Base-by-base conservation (phyloP, 805 yeast species). In the Kazachstania psychrophila region DNA sequence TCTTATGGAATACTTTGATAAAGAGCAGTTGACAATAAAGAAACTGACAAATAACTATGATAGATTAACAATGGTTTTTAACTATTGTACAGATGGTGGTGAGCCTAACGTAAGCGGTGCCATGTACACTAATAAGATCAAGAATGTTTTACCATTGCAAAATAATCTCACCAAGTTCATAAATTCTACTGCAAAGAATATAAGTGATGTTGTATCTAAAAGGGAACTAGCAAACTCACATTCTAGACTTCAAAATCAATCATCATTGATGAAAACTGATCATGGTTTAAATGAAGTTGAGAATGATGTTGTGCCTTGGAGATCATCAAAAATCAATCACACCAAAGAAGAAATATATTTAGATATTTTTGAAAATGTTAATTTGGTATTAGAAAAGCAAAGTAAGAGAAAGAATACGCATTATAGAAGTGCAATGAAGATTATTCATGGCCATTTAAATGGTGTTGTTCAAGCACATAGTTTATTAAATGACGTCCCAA, bases 321-420 rank as follows among this genome's bases (percentile, higher is more conserved):
- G 97, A 49, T 66, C 17, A 6, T 9, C 73, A 32, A 54, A 77
- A 4, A 72, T 75, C 44, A 79, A 70, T 45, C 76, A 84, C 54
- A 70, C 84, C 3, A 77, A 77, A 45, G 86, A 89, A 57, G 97
- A 89, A 58, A 68, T 89, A 58, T 86, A 78, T 54, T 80, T 89
- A 7, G 97, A 92, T 58, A 55, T 92, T 5, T 66, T 69, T 2
- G 98, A 89, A 56, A 63, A 69, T 1, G 56, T 83, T 13, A 70
- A 70, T 43, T 70, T 79, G 25, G 67, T 80, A 0, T 56, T 77
- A 10, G 46, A 47, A 26, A 46, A 31, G 23, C 44, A 46, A 26
- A 45, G 29, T 22, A 23, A 25, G 15, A 23, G 34, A 18, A 16
- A 11, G 3, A 32, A 23, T n/a, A 25, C n/a, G 6, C 7, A 18